Evolutionary conservation across 1,139 yeast species (phyloP), one percentile per base, ranked within the genome.

Genomic region (Tardiomyces digboiensis): DNA sequence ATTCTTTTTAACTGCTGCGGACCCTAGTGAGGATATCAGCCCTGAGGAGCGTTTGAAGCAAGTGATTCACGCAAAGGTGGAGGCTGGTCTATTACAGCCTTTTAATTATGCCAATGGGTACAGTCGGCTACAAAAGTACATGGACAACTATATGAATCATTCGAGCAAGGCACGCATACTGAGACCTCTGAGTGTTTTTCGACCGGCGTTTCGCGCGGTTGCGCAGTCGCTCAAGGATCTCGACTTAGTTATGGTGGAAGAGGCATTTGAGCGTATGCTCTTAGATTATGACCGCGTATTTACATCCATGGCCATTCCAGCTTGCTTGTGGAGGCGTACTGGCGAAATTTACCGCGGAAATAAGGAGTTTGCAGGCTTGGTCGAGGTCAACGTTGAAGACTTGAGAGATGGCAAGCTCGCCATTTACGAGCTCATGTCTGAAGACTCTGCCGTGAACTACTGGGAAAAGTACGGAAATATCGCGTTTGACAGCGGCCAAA

Each of bases 401-500:
- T 68, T 91, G 57, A 80, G 93, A 52, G 96, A 91, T 61, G 97
- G 97, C 18, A 85, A 83, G 56, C 67, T 88, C 53, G 94, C 97
- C 1, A 87, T 91, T 40, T 89, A 89, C 62, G 97, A 91, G 65
- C 68, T 91, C 49, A 85, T 91, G 96, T 82, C 91, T 47, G 97
- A 89, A 61, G 97, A 89, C 57, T 84, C 95, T 59, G 95, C 97
- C 7, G 97, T 91, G n/a, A 88, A 87, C 56, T 89, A 88, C 60
- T 91, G 97, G 97, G 97, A 91, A 60, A 89, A 89, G 62, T 91
- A 89, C 57, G 97, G 97, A 8, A 89, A 95, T 10, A 86, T 89
- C 59, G 97, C 97, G 2, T 89, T 91, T 64, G 97, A 89, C 57
- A 84, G 89, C 53, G 94, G 94, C 1, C 97, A 89, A 57, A 91